phyloP scores from a whole-genome alignment of 768 basidiomycete species.

The Phylloporus sp. region DNA sequence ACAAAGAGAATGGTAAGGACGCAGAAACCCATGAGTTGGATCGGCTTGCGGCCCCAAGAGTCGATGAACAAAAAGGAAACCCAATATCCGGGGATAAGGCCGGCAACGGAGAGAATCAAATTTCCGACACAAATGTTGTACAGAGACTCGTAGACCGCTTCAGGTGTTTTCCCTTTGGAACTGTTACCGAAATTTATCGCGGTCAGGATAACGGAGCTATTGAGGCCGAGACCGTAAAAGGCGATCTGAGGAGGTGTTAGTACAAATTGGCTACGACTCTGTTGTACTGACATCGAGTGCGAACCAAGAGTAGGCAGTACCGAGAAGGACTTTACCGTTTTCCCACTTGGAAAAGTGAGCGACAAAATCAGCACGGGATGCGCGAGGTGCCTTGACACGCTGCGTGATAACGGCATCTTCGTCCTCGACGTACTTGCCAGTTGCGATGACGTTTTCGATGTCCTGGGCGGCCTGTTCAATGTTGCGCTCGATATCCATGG shows the following conservation, averaged over 20 bases:
- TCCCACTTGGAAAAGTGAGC: conserved; percentile 67
- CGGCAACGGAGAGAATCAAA: conserved; percentile 69
- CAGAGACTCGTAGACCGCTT: conserved; percentile 52
- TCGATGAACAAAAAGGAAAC: conserved; percentile 63
- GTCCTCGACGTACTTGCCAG: conserved; percentile 44
- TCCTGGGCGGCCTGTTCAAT: conserved; percentile 70
- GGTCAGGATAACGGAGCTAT: conserved; percentile 69
- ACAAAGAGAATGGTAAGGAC: conserved; percentile 63
- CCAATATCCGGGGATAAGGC: conserved; percentile 77
- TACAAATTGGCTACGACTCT: neutral
- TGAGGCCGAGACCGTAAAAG: conserved; percentile 86
- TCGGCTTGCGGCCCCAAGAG: conserved; percentile 75
- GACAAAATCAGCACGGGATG: conserved; percentile 63
- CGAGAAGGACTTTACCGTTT: conserved; percentile 78
- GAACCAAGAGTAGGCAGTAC: conserved; percentile 83
- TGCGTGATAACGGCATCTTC: conserved; percentile 48
- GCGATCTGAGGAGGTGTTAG: conserved; percentile 52
- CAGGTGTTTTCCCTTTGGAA: conserved; percentile 23
- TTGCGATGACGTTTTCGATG: conserved; percentile 62
- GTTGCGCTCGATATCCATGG: conserved; percentile 89
- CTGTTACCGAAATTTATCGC: conserved; percentile 65
- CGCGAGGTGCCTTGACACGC: conserved; percentile 65
- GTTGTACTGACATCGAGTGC: conserved; percentile 66
- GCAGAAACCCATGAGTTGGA: conserved; percentile 76
- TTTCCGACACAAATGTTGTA: conserved; percentile 70